Evolutionary conservation across 2,329 filamentous ascomycete genomes (phyloP).

Genomic region (Penicillium concentricum): DNA sequence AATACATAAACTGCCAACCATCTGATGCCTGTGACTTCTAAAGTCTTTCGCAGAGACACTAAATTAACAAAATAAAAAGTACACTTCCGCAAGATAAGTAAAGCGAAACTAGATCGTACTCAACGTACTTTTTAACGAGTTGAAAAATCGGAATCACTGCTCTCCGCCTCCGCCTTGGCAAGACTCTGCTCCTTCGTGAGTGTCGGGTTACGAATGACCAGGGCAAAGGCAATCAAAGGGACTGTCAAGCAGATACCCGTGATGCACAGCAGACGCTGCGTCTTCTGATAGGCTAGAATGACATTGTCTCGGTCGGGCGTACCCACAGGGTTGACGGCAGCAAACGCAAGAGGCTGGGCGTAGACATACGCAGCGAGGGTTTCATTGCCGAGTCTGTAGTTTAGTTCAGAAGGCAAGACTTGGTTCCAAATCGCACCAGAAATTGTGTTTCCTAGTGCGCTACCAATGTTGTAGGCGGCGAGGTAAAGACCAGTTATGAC

Average conservation of each 20-base stretch:
- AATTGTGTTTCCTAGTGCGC: conserved; percentile 59
- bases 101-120: background rate
- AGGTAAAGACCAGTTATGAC: conserved; percentile 64
- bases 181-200: conserved; percentile 49
- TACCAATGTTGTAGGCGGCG: conserved; percentile 63
- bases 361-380: conserved; percentile 43
- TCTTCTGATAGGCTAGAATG: conserved; percentile 46
- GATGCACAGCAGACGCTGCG: conserved; percentile 51
- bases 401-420: conserved; percentile 51
- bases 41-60: background rate
- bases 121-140: background rate
- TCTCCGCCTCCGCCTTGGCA: conserved; percentile 36
- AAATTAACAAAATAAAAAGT: background rate
- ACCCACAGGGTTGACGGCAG: conserved; percentile 42
- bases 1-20: background rate
- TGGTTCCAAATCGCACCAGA: conserved; percentile 65
- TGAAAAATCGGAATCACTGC: background rate
- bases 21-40: background rate
- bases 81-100: too few species aligned
- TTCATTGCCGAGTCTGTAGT: conserved; percentile 37
- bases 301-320: conserved; percentile 46
- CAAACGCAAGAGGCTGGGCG: conserved; percentile 43
- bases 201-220: conserved; percentile 48
- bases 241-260: conserved; percentile 51
- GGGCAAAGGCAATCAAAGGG: conserved; percentile 47